Evolutionary conservation across 495 filamentous ascomycete species (phyloP).

Genomic region (Aspergillus indologenus): DNA sequence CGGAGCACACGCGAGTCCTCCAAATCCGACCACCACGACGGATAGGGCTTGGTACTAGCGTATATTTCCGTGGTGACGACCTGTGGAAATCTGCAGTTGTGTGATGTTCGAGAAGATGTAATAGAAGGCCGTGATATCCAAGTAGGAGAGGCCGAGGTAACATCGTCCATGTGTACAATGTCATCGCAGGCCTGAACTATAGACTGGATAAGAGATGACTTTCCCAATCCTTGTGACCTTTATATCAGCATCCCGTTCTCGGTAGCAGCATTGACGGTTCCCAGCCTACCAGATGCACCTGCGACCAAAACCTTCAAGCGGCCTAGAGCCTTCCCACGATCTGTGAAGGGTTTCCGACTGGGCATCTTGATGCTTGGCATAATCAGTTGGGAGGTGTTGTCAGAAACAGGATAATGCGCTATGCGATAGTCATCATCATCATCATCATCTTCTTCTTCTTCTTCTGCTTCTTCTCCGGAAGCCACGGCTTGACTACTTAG

Average conservation of each 20-base stretch:
- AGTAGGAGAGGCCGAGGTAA: slow-evolving; percentile 36
- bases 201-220: slow-evolving; percentile 88
- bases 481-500: slow-evolving; percentile 46
- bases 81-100: slow-evolving; percentile 24
- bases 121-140: slow-evolving; percentile 25
- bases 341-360: slow-evolving; percentile 86
- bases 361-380: slow-evolving; percentile 99
- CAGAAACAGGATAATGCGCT: slow-evolving; percentile 27
- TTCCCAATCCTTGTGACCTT: slow-evolving; percentile 56
- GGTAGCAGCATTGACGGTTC: background rate
- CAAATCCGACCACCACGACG: slow-evolving; percentile 90
- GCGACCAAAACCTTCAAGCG: slow-evolving; percentile 85
- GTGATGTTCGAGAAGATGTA: slow-evolving; percentile 32
- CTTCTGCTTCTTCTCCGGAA: too few species aligned
- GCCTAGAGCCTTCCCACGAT: slow-evolving; percentile 78
- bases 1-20: slow-evolving; percentile 68
- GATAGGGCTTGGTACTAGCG: slow-evolving; percentile 91
- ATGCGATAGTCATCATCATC: slow-evolving; percentile 35
- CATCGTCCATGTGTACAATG: slow-evolving; percentile 84
- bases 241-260: background rate
- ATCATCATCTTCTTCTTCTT: too few species aligned
- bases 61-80: slow-evolving; percentile 70
- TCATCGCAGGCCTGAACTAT: slow-evolving; percentile 94
- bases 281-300: slow-evolving; percentile 68
- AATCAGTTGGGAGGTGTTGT: slow-evolving; percentile 78